These are phyloP conservation scores for Caloboletus firmus DNA, from an alignment of 1,284 basidiomycete species.

Conservation along the genomic window DNA sequence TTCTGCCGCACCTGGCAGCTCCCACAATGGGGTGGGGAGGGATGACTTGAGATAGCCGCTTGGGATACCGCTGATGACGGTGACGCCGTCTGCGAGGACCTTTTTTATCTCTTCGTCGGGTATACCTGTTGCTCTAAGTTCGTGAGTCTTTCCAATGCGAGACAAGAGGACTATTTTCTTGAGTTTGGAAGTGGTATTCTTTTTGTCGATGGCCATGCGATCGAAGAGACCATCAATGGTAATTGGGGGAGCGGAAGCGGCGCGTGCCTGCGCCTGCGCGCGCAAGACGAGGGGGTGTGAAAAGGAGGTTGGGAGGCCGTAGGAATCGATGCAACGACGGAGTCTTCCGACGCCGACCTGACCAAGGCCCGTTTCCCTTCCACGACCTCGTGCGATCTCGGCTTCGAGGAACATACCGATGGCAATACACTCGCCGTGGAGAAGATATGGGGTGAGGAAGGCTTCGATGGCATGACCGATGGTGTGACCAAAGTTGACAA, in stretches of 20 bases:
- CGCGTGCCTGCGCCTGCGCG: slow-evolving; percentile 47
- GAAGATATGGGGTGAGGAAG: slow-evolving; percentile 84
- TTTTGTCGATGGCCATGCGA: slow-evolving; percentile 96
- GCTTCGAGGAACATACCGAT: slow-evolving; percentile 95
- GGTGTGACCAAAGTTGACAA: slow-evolving; percentile 96
- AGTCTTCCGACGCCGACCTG: slow-evolving; percentile 91
- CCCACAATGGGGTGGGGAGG: slow-evolving; percentile 20
- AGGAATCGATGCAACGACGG: slow-evolving; percentile 79
- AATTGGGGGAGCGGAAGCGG: slow-evolving; percentile 67
- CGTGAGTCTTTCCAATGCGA: slow-evolving; percentile 89
- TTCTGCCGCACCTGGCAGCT: slow-evolving; percentile 22
- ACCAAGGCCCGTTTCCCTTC: slow-evolving; percentile 57
- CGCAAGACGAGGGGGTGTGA: slow-evolving; percentile 59
- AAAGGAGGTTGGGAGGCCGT: slow-evolving; percentile 83
- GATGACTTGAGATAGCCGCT: slow-evolving; percentile 49
- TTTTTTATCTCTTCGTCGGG: slow-evolving; percentile 78
- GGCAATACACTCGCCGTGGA: slow-evolving; percentile 92
- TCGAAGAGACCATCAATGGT: slow-evolving; percentile 85
- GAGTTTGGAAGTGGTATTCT: slow-evolving; percentile 81
- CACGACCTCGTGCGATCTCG: slow-evolving; percentile 86
- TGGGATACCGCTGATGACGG: slow-evolving; percentile 69
- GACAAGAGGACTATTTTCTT: slow-evolving; percentile 95
- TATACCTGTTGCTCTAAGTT: slow-evolving; percentile 89
- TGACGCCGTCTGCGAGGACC: slow-evolving; percentile 76
- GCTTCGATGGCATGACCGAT: slow-evolving; percentile 97